Percentiles rank a stretch among this genome's conserved stretches.
Evolutionary conservation across 2,329 filamentous ascomycete species (phyloP).

Genomic region (Pseudofabraea citricarpa): DNA sequence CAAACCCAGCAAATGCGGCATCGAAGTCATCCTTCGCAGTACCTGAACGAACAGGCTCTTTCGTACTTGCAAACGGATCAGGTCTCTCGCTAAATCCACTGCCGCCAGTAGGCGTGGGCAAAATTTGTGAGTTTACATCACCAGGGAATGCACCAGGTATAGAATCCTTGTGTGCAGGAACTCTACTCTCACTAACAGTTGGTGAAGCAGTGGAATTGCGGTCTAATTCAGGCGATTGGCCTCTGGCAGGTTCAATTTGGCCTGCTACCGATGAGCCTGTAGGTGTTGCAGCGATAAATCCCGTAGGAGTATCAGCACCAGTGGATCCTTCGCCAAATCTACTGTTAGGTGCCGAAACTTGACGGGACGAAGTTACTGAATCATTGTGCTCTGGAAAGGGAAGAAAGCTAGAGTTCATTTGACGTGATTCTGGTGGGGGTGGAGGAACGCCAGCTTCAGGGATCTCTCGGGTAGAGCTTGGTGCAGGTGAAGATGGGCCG

Average conservation of each 20-base stretch:
- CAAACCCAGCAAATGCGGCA: conserved; percentile 76
- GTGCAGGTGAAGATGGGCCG: conserved; percentile 50
- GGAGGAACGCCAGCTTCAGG: conserved; percentile 52
- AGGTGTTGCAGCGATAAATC: conserved; percentile 25
- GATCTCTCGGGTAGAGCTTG: conserved; percentile 54
- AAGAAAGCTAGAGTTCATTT: conserved; percentile 72
- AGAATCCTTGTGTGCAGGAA: conserved; percentile 28
- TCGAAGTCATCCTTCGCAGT: conserved; percentile 75
- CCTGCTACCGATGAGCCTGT: conserved; percentile 25
- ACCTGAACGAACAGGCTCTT: conserved; percentile 40
- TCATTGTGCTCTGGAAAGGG: conserved; percentile 63
- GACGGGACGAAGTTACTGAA: conserved; percentile 72
- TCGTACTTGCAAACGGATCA: conserved; percentile 51
- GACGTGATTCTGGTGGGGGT: conserved; percentile 66
- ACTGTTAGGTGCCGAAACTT: conserved; percentile 69
- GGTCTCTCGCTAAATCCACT: conserved; percentile 40
- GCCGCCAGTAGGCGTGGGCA: conserved; percentile 42
- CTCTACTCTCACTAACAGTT: conserved; percentile 17
- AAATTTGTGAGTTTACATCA: conserved; percentile 37
- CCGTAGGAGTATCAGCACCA: conserved; percentile 32
- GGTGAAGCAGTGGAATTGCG: conserved; percentile 25
- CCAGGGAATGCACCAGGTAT: conserved; percentile 51
- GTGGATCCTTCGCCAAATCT: conserved; percentile 48
- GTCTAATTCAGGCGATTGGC: conserved; percentile 23
- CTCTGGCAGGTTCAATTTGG: conserved; percentile 17